Base-by-base conservation (phyloP, 176 grass and related monocot genomes). In the Musa troglodytarum region DNA sequence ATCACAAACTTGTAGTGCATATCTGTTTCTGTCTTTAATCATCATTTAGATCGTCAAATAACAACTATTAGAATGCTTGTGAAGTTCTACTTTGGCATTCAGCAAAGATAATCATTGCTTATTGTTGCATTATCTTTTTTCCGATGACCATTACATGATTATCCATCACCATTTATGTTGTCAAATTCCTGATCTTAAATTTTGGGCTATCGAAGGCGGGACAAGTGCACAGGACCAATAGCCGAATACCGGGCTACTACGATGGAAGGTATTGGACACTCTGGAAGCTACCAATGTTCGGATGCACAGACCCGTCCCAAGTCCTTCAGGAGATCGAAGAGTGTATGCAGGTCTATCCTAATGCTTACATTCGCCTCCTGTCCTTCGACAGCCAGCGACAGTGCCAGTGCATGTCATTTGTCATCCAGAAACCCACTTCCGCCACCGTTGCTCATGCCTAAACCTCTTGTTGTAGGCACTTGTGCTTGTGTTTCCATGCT, bases 211-310 rank as follows among this genome's bases (percentile, higher is more conserved):
- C 19, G 55, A 67, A 87, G 84, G 87, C n/a, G 22, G 82, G 80
- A 26, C 15, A 16, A 69, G 83, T 89, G 50, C 79, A 85, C 49
- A 67, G 84, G 76, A 89, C 72, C 56, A 87, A 87, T 76, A 85
- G 87, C 69, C 74, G 5, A 61, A 85, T 87, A 65, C 90, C 90
- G 0, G 86, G 90, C 26, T 89, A 90, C 80, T 90, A 87, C 79
- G 91, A 93, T 34, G 85, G 91, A 10, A 65, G 82, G 69, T 90
- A 86, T 81, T 87, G 87, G 90, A 87, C 80, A 21, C 74, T 93
- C 13, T 89, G 90, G 90, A 93, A 93, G 82, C 79, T 93, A 78
- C 82, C 82, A 13, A 83, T 89, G 87, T 85, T 89, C 52, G 82
- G 87, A n/a, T 90, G 91, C 83, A 72, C 63, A 17, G 86, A 84